A percentile compares a stretch with the other conserved stretches of the same genome.
phyloP scores from a whole-genome alignment of 495 filamentous ascomycete genomes.

The Penicillium simplicissimum region DNA sequence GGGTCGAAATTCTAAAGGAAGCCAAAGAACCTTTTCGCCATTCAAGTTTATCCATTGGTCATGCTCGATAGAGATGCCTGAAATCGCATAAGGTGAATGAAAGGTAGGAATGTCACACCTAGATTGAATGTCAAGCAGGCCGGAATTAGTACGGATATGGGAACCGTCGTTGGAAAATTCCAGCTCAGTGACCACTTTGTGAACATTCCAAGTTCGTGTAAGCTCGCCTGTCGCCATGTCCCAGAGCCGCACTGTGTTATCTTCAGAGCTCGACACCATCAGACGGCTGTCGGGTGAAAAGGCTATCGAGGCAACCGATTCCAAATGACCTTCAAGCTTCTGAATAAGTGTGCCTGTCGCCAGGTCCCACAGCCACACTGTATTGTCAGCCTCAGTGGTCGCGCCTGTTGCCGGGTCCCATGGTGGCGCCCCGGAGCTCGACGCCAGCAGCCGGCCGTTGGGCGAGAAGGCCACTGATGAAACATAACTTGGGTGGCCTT shows the following conservation, averaged over 20 bases:
- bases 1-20: not conserved
- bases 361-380: slow-evolving; percentile 10
- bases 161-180: not conserved
- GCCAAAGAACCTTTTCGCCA: not conserved
- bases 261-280: slow-evolving; percentile 19
- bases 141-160: not conserved
- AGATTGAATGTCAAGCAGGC: not conserved
- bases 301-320: slow-evolving; percentile 14
- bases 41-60: not conserved
- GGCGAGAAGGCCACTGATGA: slow-evolving; percentile 27
- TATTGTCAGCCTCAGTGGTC: too few relatives aligned
- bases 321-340: slow-evolving; percentile 13
- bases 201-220: not conserved
- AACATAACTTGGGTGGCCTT: slow-evolving; percentile 17
- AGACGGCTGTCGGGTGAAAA: slow-evolving; percentile 29
- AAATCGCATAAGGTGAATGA: not conserved
- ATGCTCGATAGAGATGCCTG: not conserved
- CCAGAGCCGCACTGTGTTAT: slow-evolving; percentile 13
- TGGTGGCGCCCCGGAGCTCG: too few relatives aligned
- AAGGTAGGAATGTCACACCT: not conserved
- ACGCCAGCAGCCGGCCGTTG: slow-evolving; percentile 23
- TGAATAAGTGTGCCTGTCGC: not conserved
- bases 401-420: too few relatives aligned
- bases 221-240: slow-evolving; percentile 5
- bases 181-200: not conserved